These are phyloP conservation scores for Urtica urens DNA, from an alignment of 306 rosid genomes.

Conservation along the genomic window DNA sequence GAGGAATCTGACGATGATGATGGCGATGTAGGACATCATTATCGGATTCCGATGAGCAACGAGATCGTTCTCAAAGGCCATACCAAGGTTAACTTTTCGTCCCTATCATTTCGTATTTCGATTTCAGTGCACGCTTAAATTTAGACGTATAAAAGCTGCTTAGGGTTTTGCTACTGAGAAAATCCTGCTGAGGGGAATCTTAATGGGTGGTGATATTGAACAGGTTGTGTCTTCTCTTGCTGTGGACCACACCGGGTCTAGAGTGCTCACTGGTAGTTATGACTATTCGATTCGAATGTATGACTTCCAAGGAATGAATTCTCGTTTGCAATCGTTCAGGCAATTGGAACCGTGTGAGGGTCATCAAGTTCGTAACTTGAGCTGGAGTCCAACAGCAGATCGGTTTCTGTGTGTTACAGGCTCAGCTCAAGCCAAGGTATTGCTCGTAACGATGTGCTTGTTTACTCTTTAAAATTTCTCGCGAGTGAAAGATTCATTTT, in stretches of 20 bases:
- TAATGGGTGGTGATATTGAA: slow-evolving; percentile 12
- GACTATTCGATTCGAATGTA: slow-evolving; percentile 81
- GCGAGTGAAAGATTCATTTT: not conserved
- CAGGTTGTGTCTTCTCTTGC: slow-evolving; percentile 93
- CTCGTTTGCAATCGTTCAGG: slow-evolving; percentile 77
- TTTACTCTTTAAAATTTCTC: slow-evolving; percentile 3
- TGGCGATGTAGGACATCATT: slow-evolving; percentile 31
- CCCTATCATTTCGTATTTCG: not conserved
- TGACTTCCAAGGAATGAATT: slow-evolving; percentile 93
- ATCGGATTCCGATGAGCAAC: slow-evolving; percentile 73
- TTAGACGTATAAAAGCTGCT: not conserved
- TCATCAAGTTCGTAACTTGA: slow-evolving; percentile 81
- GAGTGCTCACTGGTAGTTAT: slow-evolving; percentile 89
- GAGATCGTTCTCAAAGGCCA: slow-evolving; percentile 93
- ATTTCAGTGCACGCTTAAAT: not conserved
- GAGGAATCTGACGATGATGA: slow-evolving; percentile 29
- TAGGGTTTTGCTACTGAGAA: not conserved
- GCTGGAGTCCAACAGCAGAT: slow-evolving; percentile 92
- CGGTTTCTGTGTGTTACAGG: slow-evolving; percentile 91
- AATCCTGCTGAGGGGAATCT: not conserved
- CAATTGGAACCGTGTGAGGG: slow-evolving; percentile 94
- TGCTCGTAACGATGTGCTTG: not conserved
- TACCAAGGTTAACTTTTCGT: slow-evolving; percentile 41
- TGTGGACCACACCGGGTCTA: slow-evolving; percentile 83
- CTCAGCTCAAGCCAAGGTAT: slow-evolving; percentile 89